These are phyloP conservation scores for Phytopythium delawarense DNA, from an alignment of 352 stramenopile genomes.

Conservation along the genomic window DNA sequence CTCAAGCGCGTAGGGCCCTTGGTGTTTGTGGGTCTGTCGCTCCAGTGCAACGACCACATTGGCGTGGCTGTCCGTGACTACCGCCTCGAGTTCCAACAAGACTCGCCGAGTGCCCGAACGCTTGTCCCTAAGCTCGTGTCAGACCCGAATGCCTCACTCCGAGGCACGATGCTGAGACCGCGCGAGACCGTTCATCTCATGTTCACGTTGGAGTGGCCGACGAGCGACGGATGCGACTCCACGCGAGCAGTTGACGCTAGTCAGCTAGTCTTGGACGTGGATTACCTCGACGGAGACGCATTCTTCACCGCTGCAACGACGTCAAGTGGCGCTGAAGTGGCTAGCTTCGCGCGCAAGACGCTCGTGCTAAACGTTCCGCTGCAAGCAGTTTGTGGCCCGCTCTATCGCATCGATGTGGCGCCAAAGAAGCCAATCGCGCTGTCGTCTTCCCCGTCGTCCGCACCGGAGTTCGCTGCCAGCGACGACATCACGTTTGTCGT, in stretches of 20 bases:
- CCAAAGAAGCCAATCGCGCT: constrained; percentile 11
- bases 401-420: constrained; percentile 40
- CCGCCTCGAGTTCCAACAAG: constrained; percentile 11
- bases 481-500: constrained; percentile 54
- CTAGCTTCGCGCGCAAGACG: constrained; percentile 6
- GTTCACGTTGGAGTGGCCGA: constrained; percentile 25
- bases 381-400: constrained; percentile 17
- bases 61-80: constrained; percentile 32
- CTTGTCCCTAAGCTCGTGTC: constrained; percentile 14
- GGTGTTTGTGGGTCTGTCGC: constrained; percentile 26
- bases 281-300: constrained; percentile 4
- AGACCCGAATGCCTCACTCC: constrained; percentile 35
- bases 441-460: constrained; percentile 1
- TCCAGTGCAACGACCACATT: constrained; percentile 33
- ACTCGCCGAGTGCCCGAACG: not conserved
- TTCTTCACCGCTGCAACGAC: not conserved
- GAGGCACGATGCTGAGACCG: constrained; percentile 23
- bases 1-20: constrained; percentile 29
- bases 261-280: constrained; percentile 6
- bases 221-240: not conserved
- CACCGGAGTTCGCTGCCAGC: constrained; percentile 15
- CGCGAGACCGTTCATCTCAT: constrained; percentile 30
- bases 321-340: not conserved
- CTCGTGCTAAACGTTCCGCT: constrained; percentile 27
- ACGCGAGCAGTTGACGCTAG: not conserved